Base-by-base conservation (phyloP, 352 stramenopile species). In the Achlya hypogyna region DNA sequence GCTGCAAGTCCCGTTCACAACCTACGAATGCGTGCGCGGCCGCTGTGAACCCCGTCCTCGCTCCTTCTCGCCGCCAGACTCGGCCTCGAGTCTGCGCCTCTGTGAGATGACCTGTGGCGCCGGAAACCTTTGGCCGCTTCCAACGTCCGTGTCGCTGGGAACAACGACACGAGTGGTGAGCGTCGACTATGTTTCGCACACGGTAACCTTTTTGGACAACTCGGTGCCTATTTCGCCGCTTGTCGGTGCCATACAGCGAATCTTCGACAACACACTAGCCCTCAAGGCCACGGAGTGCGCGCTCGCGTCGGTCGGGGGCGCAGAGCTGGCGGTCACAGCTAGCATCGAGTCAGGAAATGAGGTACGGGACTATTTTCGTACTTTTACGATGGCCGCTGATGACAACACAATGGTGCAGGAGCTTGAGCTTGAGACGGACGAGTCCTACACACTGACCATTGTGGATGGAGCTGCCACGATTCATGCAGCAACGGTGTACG, bases 51-150 rank as follows among this genome's bases (percentile, higher is more conserved):
- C 49, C 29, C 23, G 16, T 6, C 49, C 49, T 8, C 49, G 49
- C 23, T 14, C 23, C 8, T 16, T 54, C 6, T 14, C 23, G 29
- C 23, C 29, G 49, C 23, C 6, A 54, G 23, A 8, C 6, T 8
- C 8, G 6, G 6, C 6, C 23, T 16, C 29, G 49, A 34, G 49
- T 34, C 49, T 54, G 6, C 23, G 29, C 14, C 29, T 54, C 16
- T 67, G 60, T 25, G 60, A 67, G 31, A 67, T 67, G 60, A 67
- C 60, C 16, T 67, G 60, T 5, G 51, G 60, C 51, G 45, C 20
- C 40, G 60, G 60, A 20, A 67, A 47, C 42, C 23, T 67, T 9
- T 22, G 49, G 60, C 60, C 60, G 14, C 22, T 58, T 38, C 60
- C 60, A 14, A 29, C 34, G 42, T 51, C 45, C 14, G 25, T 58